Conservation (phyloP, 306 rosid genomes). For the Mimosa bimucronata region DNA sequence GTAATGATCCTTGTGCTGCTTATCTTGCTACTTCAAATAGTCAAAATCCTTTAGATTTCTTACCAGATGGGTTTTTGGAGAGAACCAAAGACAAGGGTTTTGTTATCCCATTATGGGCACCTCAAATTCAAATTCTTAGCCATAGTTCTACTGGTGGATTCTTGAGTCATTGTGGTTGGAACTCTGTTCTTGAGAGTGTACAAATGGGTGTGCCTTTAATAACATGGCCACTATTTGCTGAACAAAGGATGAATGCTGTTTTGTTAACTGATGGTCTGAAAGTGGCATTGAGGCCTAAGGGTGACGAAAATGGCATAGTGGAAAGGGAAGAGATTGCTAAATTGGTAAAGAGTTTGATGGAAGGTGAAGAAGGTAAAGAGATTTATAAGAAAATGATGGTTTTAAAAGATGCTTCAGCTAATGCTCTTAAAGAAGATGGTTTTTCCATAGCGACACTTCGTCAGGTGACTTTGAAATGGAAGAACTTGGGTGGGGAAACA, state of each 20-base stretch:
- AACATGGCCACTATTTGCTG: constrained; percentile 1
- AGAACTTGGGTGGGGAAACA: not conserved
- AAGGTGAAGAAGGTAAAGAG: not conserved
- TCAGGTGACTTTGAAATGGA: not conserved
- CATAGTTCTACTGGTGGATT: not conserved
- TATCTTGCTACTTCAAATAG: not conserved
- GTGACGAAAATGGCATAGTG: not conserved
- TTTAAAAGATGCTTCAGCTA: not conserved
- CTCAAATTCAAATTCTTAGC: not conserved
- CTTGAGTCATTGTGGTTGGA: constrained; percentile 17
- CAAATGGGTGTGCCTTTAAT: not conserved
- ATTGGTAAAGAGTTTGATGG: not conserved
- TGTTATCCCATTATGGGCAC: not conserved
- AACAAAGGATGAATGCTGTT: not conserved
- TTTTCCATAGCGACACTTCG: not conserved
- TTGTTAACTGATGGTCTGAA: not conserved
- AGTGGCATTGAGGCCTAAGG: not conserved
- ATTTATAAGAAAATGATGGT: not conserved
- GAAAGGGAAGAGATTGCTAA: no score
- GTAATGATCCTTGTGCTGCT: not conserved
- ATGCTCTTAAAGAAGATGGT: not conserved
- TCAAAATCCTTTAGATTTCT: not conserved
- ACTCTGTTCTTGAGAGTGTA: not conserved
- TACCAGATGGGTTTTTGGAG: not conserved
- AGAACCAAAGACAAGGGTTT: not conserved